A percentile compares a stretch with the other conserved stretches of the same genome.
Conservation (phyloP, 106 monocot species). For the Allium cepa region DNA sequence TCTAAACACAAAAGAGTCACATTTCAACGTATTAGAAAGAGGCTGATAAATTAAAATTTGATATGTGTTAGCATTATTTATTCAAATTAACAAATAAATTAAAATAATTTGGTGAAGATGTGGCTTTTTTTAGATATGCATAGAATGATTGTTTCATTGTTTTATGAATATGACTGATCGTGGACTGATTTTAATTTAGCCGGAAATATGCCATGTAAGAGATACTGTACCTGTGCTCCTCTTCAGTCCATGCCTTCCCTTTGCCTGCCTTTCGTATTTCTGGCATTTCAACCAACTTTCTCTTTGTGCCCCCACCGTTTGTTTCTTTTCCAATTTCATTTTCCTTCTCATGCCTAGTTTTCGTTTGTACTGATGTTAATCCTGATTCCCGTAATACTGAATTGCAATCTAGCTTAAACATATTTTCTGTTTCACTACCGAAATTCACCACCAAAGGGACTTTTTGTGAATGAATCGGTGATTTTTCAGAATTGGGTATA, state of each 20-base stretch:
- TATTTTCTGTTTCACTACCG: neutral
- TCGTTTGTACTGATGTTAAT: neutral
- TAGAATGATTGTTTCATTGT: neutral
- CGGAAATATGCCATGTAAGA: too few species aligned
- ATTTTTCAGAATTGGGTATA: neutral
- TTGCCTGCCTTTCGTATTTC: neutral
- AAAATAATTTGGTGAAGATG: neutral
- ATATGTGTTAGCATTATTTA: neutral
- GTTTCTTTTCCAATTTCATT: neutral
- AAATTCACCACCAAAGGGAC: neutral
- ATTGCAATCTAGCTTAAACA: neutral
- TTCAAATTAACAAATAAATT: neutral
- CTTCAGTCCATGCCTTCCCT: conserved; percentile 4
- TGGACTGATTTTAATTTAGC: neutral
- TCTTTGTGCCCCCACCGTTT: neutral
- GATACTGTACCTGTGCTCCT: conserved; percentile 3
- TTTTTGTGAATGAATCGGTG: neutral
- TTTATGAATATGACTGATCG: neutral
- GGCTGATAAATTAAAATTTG: too few species aligned
- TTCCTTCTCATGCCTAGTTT: neutral
- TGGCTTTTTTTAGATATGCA: neutral
- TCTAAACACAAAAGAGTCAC: neutral
- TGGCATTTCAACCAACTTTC: neutral
- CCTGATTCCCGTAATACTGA: neutral
- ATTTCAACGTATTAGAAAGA: too few species aligned